phyloP scores from a whole-genome alignment of 2,329 filamentous ascomycete species.

The Colletotrichum sp. region DNA sequence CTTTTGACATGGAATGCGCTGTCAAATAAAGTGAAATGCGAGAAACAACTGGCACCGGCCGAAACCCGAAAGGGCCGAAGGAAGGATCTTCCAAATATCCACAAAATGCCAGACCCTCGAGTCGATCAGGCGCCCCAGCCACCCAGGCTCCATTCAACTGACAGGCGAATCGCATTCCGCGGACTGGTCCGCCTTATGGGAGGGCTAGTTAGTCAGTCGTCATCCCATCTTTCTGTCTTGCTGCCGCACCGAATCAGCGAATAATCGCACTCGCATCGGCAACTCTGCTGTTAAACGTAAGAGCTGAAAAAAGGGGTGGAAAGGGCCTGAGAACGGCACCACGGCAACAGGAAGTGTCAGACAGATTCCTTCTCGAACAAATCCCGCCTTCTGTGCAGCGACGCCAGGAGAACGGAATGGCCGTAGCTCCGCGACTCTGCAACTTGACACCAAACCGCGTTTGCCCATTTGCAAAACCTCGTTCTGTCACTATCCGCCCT shows the following conservation, averaged over 20 bases:
- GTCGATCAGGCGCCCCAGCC: neutral
- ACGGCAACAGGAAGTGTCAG: neutral
- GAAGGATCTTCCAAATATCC: neutral
- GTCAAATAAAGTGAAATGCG: neutral
- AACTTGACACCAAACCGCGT: conserved; percentile 7
- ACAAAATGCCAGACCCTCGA: neutral
- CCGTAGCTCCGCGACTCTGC: neutral
- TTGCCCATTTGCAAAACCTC: neutral
- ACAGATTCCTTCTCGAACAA: conserved; percentile 6
- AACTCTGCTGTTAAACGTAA: neutral
- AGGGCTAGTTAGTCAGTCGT: neutral
- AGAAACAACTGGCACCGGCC: neutral
- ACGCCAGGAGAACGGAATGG: neutral
- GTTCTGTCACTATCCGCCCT: neutral
- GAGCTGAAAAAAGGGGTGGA: neutral
- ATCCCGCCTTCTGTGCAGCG: neutral
- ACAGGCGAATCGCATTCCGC: conserved; percentile 9
- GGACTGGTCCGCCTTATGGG: neutral
- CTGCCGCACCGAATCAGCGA: neutral
- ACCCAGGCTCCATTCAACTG: neutral
- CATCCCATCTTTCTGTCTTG: neutral
- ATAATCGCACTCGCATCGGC: conserved; percentile 5
- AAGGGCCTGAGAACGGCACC: neutral
- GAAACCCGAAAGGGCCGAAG: neutral
- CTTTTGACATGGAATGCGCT: neutral